Evolutionary conservation across 2,329 filamentous ascomycete genomes (phyloP).

Genomic region (Ascosphaera aggregata): DNA sequence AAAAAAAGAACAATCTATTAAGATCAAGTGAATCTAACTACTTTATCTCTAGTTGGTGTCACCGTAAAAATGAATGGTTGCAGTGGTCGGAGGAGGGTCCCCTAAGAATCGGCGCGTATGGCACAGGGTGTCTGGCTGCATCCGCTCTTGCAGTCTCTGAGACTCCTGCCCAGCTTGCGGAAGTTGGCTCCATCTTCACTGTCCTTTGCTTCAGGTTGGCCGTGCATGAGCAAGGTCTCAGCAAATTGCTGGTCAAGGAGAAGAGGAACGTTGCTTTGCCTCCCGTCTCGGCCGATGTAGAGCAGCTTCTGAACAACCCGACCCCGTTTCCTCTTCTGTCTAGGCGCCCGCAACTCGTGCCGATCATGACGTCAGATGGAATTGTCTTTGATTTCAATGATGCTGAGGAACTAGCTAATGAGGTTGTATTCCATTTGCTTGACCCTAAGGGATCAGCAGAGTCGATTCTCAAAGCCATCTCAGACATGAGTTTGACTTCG

Average conservation of each 20-base stretch:
- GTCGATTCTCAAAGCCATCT: slow-evolving; percentile 3
- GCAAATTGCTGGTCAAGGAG: not conserved
- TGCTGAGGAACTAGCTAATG: not conserved
- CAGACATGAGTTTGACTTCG: slow-evolving; percentile 6
- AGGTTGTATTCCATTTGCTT: slow-evolving; percentile 1
- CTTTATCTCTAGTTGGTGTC: not conserved
- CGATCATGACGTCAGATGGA: slow-evolving; percentile 1
- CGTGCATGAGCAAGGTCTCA: not conserved
- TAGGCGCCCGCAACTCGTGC: not conserved
- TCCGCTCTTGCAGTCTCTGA: slow-evolving; percentile 6
- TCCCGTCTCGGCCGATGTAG: slow-evolving; percentile 1
- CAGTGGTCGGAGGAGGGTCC: slow-evolving; percentile 1
- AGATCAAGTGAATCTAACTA: too few species aligned
- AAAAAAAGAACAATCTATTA: not conserved
- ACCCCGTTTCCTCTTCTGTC: slow-evolving; percentile 1
- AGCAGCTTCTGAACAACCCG: slow-evolving; percentile 1
- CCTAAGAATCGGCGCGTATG: slow-evolving; percentile 5
- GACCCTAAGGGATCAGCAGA: slow-evolving; percentile 3
- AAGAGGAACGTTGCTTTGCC: slow-evolving; percentile 4
- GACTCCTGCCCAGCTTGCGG: slow-evolving; percentile 4
- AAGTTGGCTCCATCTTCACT: slow-evolving; percentile 4
- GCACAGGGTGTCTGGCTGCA: slow-evolving; percentile 7
- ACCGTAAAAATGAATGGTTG: slow-evolving; percentile 3
- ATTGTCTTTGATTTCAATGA: slow-evolving; percentile 1
- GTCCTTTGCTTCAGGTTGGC: not conserved